A percentile compares a stretch with the other conserved stretches of the same genome.
These are phyloP conservation scores for Petrea volubilis DNA, from an alignment of 257 asterid genomes.

Conservation along the genomic window DNA sequence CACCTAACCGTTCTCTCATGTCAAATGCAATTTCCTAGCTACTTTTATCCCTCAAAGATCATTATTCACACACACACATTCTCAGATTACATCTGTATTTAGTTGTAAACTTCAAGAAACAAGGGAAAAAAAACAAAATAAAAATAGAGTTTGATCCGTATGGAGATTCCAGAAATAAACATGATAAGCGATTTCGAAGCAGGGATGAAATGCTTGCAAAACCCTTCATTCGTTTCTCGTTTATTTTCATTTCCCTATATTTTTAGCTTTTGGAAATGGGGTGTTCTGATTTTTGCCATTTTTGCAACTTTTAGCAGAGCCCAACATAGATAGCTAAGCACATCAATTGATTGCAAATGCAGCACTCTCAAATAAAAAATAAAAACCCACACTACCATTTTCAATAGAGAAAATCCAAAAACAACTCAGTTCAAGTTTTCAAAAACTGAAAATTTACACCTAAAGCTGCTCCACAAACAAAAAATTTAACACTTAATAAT, in stretches of 20 bases:
- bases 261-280: slow-evolving; percentile 79
- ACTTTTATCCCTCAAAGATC: slow-evolving; percentile 4
- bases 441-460: slow-evolving; percentile 4
- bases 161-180: slow-evolving; percentile 72
- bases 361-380: background rate
- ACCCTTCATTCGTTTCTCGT: slow-evolving; percentile 54
- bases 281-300: slow-evolving; percentile 71
- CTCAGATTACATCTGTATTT: slow-evolving; percentile 18
- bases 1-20: slow-evolving; percentile 1
- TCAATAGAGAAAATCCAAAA: background rate
- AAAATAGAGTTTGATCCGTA: background rate
- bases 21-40: background rate
- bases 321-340: background rate
- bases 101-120: slow-evolving; percentile 12
- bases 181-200: slow-evolving; percentile 70
- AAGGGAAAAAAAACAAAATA: background rate
- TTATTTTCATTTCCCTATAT: slow-evolving; percentile 39
- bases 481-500: slow-evolving; percentile 15
- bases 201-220: slow-evolving; percentile 70
- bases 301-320: slow-evolving; percentile 62
- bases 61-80: background rate
- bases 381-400: background rate
- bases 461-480: background rate
- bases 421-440: slow-evolving; percentile 6
- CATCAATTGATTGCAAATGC: slow-evolving; percentile 17